These are phyloP conservation scores for Coemansia sp. DNA, from an alignment of 192 early-diverging fungal species.

Conservation along the genomic window DNA sequence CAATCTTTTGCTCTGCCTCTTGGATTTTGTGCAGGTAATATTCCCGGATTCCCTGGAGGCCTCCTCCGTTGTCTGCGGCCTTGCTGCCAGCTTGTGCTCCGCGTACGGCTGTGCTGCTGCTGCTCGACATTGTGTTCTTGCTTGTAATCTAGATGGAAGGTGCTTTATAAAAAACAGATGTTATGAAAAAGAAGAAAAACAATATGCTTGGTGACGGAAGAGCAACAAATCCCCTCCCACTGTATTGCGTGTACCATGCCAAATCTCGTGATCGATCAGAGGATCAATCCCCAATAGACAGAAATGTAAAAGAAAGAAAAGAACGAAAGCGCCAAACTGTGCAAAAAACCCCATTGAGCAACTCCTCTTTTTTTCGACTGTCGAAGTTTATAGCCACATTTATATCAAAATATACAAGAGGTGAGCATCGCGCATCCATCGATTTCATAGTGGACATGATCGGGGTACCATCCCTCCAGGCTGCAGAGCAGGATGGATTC, in stretches of 20 bases:
- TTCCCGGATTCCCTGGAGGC: constrained; percentile 57
- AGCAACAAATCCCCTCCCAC: too few relatives aligned
- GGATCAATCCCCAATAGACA: not conserved
- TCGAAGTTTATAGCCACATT: constrained; percentile 31
- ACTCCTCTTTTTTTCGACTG: constrained; percentile 25
- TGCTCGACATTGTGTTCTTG: constrained; percentile 32
- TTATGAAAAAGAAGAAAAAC: not conserved
- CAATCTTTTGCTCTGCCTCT: constrained; percentile 83
- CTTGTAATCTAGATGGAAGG: not conserved
- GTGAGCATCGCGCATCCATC: constrained; percentile 45
- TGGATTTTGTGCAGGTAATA: constrained; percentile 82
- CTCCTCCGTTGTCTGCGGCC: constrained; percentile 1
- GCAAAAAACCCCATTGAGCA: not conserved
- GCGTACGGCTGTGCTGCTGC: constrained; percentile 37
- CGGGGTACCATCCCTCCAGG: not conserved
- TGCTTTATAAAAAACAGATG: not conserved
- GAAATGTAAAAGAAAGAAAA: not conserved
- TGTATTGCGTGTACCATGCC: not conserved
- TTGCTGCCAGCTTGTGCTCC: constrained; percentile 13
- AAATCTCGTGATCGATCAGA: constrained; percentile 4
- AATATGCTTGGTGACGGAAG: too few relatives aligned
- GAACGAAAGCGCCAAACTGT: constrained; percentile 4
- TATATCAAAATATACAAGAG: constrained; percentile 31
- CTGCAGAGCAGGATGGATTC: not conserved
- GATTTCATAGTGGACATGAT: not conserved